Percentiles rank a stretch among this genome's conserved stretches.
These are phyloP conservation scores for Stereocaulon alpinum DNA, from an alignment of 495 filamentous ascomycete genomes.

Conservation along the genomic window DNA sequence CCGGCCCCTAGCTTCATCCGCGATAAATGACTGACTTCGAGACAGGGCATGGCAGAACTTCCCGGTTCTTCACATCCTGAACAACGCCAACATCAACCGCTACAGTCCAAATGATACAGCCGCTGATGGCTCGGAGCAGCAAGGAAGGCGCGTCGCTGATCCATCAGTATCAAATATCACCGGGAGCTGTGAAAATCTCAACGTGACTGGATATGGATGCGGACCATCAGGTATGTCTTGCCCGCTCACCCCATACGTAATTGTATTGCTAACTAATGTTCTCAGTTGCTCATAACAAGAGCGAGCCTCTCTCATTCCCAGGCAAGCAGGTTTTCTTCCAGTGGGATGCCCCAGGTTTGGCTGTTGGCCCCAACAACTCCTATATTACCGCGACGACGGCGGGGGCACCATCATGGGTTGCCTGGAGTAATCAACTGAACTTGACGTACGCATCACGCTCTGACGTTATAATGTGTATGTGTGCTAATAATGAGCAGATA, in stretches of 20 bases:
- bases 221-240: slow-evolving; percentile 40
- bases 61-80: slow-evolving; percentile 60
- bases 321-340: slow-evolving; percentile 59
- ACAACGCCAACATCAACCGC: slow-evolving; percentile 64
- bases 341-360: slow-evolving; percentile 62
- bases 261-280: too few species aligned
- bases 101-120: slow-evolving; percentile 43
- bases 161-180: slow-evolving; percentile 32
- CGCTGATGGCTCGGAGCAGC: slow-evolving; percentile 40
- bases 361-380: slow-evolving; percentile 69
- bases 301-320: slow-evolving; percentile 59
- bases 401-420: slow-evolving; percentile 52
- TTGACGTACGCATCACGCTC: slow-evolving; percentile 49
- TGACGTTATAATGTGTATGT: too few species aligned
- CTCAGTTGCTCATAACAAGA: slow-evolving; percentile 45
- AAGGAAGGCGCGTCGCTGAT: slow-evolving; percentile 36
- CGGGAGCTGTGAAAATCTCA: slow-evolving; percentile 41
- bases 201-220: slow-evolving; percentile 45
- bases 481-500: slow-evolving; percentile 31
- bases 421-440: slow-evolving; percentile 77
- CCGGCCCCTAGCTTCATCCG: neutral
- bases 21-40: neutral
- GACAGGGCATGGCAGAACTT: slow-evolving; percentile 71
- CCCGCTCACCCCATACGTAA: too few species aligned
- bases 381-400: slow-evolving; percentile 59